These are phyloP conservation scores for Ophiostoma angusticollis DNA, from an alignment of 2,329 filamentous ascomycete species.

Conservation along the genomic window DNA sequence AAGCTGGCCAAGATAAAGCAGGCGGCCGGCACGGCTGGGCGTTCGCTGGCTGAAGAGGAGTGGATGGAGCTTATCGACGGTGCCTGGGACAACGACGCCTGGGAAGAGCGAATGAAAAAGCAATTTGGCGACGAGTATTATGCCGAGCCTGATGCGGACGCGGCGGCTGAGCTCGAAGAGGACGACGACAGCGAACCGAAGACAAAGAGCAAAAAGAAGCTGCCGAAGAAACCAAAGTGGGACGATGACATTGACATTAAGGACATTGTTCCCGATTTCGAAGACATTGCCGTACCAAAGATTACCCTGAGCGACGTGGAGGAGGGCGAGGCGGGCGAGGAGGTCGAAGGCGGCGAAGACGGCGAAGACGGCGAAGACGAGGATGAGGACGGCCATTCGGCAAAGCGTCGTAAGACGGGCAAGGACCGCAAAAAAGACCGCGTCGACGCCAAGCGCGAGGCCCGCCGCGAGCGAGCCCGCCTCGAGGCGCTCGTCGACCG, in stretches of 20 bases:
- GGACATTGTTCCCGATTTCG: conserved; percentile 77
- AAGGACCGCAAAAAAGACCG: conserved; percentile 48
- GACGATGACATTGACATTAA: conserved; percentile 97
- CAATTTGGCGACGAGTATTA: conserved; percentile 90
- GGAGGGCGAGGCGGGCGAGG: conserved; percentile 23
- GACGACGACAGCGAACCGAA: conserved; percentile 42
- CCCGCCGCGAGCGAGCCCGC: conserved; percentile 68
- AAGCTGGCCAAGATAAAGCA: conserved; percentile 83
- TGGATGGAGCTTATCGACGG: conserved; percentile 77
- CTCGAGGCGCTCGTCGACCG: conserved; percentile 80
- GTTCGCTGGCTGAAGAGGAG: conserved; percentile 57
- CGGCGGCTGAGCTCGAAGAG: conserved; percentile 30
- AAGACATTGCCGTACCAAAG: conserved; percentile 45
- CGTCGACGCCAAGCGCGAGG: conserved; percentile 50
- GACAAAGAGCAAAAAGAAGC: conserved; percentile 42
- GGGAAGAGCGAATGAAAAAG: conserved; percentile 82
- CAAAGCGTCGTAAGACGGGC: conserved; percentile 47
- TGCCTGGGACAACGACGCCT: conserved; percentile 77
- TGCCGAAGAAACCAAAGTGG: conserved; percentile 75
- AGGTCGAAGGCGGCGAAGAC: conserved; percentile 25
- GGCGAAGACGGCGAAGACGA: conserved; percentile 21
- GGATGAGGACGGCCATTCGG: conserved; percentile 23
- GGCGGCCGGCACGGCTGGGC: conserved; percentile 66
- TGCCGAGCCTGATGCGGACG: conserved; percentile 53
- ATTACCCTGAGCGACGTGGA: conserved; percentile 44